Percentiles rank a stretch among this genome's conserved stretches.
Evolutionary conservation across 2,329 filamentous ascomycete species (phyloP).

Genomic region (Chaetoscypha palmicola): DNA sequence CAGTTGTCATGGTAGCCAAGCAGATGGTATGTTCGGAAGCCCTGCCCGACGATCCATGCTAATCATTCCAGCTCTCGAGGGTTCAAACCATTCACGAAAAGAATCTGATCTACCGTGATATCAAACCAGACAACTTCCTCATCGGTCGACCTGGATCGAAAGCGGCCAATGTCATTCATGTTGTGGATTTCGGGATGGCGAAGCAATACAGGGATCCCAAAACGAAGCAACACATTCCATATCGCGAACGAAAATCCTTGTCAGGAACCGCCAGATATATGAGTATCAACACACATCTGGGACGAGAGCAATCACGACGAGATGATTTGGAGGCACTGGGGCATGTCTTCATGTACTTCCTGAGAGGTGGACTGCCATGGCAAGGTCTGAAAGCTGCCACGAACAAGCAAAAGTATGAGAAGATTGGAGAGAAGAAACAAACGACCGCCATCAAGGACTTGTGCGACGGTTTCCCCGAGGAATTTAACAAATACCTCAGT

Average conservation of each 20-base stretch:
- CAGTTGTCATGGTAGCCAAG: slow-evolving; percentile 97
- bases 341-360: slow-evolving; percentile 69
- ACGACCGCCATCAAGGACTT: slow-evolving; percentile 95
- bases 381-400: slow-evolving; percentile 67
- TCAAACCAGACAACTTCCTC: slow-evolving; percentile 99
- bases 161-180: slow-evolving; percentile 95
- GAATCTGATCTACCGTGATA: slow-evolving; percentile 97
- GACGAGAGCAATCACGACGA: slow-evolving; percentile 88
- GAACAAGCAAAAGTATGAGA: slow-evolving; percentile 98
- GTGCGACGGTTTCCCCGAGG: slow-evolving; percentile 91
- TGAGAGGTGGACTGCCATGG: slow-evolving; percentile 65
- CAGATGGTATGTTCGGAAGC: slow-evolving; percentile 66
- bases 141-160: slow-evolving; percentile 90
- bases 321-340: slow-evolving; percentile 89
- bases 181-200: slow-evolving; percentile 98
- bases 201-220: slow-evolving; percentile 99
- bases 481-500: slow-evolving; percentile 95
- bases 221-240: slow-evolving; percentile 98
- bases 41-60: slow-evolving; percentile 6
- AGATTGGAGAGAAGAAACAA: slow-evolving; percentile 99
- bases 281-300: slow-evolving; percentile 99
- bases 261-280: slow-evolving; percentile 97
- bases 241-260: slow-evolving; percentile 91
- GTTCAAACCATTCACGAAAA: slow-evolving; percentile 96
- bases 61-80: slow-evolving; percentile 61